Evolutionary conservation across 2,329 filamentous ascomycete species (phyloP), one percentile per base, ranked within the genome.

Genomic region (Exophiala xenobiotica): DNA sequence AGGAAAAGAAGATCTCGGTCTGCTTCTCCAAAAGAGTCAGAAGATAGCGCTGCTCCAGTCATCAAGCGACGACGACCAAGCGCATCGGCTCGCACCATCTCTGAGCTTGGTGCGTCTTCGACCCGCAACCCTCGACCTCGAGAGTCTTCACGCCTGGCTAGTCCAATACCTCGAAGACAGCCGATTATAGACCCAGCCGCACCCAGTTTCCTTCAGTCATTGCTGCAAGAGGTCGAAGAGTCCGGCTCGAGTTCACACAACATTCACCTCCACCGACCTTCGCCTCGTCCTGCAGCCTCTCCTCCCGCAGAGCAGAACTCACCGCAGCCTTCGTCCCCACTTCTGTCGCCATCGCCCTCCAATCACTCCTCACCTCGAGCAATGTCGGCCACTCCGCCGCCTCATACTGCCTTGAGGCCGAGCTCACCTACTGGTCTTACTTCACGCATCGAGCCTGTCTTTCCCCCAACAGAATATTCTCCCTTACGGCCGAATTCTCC

Each of bases 161-260:
- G 52, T 26, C 52, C 51, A 37, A 49, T 53, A 14, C 52, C 55
- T 5, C 29, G 49, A 18, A 29, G 49, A 24, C 57, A 47, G 37
- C 50, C 46, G 23, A 47, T 41, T 37, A 61, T 47, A 67, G 56
- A 74, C 53, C 57, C 61, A 31, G 78, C 75, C 22, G 81, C 79
- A 6, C 88, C 90, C 6, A 91, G 88, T 4, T 92, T 97, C 65
- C 77, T 97, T 6, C 88, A 90, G 19, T 92, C 90, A 0, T 75
- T 97, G 5, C 74, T 97, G 43, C 90, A 88, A 66, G 92, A 97
- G 68, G 89, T 97, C 1, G 90, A 95, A 64, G 78, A 74, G 31
- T 75, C 71, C 59, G 68, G 65, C 56, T 65, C 64, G 24, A 72
- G 68, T 62, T 73, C 63, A 44, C 65, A 71, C 48, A 65, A 67